Evolutionary conservation across 352 stramenopile genomes (phyloP).

Genomic region (Aphanomyces invadans): DNA sequence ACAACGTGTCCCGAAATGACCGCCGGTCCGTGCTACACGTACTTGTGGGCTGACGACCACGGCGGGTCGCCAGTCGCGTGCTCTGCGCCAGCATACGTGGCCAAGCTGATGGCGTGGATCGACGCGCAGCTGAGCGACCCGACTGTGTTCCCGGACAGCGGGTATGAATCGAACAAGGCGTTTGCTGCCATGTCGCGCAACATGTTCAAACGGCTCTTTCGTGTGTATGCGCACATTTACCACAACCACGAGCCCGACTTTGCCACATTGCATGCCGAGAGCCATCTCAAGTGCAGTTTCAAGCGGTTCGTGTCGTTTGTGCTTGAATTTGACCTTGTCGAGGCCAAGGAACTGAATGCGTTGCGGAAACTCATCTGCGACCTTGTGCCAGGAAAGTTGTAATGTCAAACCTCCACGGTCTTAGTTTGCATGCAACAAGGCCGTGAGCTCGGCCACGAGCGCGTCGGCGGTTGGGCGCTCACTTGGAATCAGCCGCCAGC

Average conservation of each 20-base stretch:
- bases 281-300: constrained; percentile 95
- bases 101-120: constrained; percentile 81
- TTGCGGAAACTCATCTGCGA: constrained; percentile 88
- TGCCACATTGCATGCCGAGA: constrained; percentile 84
- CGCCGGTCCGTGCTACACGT: constrained; percentile 77
- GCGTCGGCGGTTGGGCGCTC: neutral
- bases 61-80: constrained; percentile 41
- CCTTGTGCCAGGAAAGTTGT: constrained; percentile 16
- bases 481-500: constrained; percentile 23
- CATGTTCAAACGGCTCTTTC: constrained; percentile 95
- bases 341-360: constrained; percentile 90
- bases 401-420: neutral
- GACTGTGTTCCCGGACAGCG: constrained; percentile 42
- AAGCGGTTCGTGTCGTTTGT: constrained; percentile 97
- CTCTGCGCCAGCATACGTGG: constrained; percentile 78
- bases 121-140: constrained; percentile 74
- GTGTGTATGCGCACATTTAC: constrained; percentile 96
- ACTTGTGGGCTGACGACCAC: constrained; percentile 75
- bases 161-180: constrained; percentile 21
- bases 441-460: neutral
- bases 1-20: constrained; percentile 62
- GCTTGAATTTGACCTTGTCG: constrained; percentile 87
- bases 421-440: neutral
- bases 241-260: constrained; percentile 90
- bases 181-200: constrained; percentile 15